These are phyloP conservation scores for Fusarium sp. DNA, from an alignment of 2,329 filamentous ascomycete species.

Conservation along the genomic window DNA sequence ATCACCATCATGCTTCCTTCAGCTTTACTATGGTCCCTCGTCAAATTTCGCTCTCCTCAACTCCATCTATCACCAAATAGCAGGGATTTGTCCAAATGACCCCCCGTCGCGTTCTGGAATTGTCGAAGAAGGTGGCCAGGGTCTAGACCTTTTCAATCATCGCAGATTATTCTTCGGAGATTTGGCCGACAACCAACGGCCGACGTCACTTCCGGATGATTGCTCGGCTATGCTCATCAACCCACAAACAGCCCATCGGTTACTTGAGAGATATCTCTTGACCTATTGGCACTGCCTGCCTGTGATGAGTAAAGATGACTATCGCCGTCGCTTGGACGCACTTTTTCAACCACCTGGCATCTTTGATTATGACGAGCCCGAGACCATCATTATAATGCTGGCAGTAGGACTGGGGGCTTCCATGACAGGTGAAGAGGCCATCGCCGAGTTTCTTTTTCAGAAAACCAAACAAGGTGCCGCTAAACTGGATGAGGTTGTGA, in stretches of 20 bases:
- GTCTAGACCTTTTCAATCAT: slow-evolving; percentile 51
- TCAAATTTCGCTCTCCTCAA: slow-evolving; percentile 60
- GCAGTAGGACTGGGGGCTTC: slow-evolving; percentile 55
- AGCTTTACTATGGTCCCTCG: slow-evolving; percentile 62
- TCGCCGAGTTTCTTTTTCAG: slow-evolving; percentile 58
- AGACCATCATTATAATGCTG: slow-evolving; percentile 56
- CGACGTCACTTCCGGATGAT: slow-evolving; percentile 37
- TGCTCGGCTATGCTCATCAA: slow-evolving; percentile 55
- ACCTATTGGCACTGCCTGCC: slow-evolving; percentile 57
- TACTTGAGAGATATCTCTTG: slow-evolving; percentile 57
- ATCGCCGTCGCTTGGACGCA: slow-evolving; percentile 52
- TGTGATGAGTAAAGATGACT: slow-evolving; percentile 52
- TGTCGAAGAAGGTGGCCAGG: slow-evolving; percentile 51
- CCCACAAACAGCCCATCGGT: slow-evolving; percentile 53
- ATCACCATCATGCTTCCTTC: slow-evolving; percentile 58
- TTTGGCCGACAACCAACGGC: slow-evolving; percentile 53
- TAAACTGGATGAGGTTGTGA: slow-evolving; percentile 59
- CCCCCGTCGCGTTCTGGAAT: slow-evolving; percentile 43
- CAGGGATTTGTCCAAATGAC: slow-evolving; percentile 44
- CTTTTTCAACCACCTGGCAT: slow-evolving; percentile 52
- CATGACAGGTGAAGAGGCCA: slow-evolving; percentile 55
- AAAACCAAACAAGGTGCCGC: slow-evolving; percentile 56
- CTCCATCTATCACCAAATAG: slow-evolving; percentile 52
- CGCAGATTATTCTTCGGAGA: slow-evolving; percentile 53
- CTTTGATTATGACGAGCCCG: slow-evolving; percentile 52